phyloP scores from a whole-genome alignment of 345 rosid species.

The Garcia nutans region DNA sequence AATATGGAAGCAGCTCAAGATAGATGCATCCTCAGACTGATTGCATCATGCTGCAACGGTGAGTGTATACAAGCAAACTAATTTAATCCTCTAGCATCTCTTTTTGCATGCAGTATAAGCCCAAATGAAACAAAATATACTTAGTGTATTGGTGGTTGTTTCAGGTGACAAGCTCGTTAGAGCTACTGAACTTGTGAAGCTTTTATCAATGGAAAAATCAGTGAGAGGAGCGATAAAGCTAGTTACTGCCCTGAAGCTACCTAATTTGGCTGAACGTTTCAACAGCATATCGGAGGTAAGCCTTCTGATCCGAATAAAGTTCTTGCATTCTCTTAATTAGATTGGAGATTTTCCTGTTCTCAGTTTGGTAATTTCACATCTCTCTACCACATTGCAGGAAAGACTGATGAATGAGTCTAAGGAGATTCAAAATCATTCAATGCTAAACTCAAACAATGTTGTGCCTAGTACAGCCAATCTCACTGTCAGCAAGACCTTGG shows the following conservation, averaged over 20 bases:
- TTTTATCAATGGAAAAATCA: conserved; percentile 70
- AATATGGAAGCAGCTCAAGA: conserved; percentile 80
- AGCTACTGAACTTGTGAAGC: conserved; percentile 79
- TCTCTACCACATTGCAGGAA: conserved; percentile 48
- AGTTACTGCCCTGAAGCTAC: conserved; percentile 86
- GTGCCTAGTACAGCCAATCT: conserved; percentile 18
- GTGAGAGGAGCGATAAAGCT: conserved; percentile 89
- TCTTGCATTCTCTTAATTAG: neutral
- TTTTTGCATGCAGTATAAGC: neutral
- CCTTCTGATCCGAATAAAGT: neutral
- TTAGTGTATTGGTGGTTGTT: conserved; percentile 13
- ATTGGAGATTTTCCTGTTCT: neutral
- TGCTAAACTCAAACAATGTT: conserved; percentile 15
- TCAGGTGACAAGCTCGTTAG: conserved; percentile 81
- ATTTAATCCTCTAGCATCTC: neutral
- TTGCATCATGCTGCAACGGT: conserved; percentile 92
- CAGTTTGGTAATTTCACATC: conserved; percentile 6
- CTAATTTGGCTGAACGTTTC: conserved; percentile 83
- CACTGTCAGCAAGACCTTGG: conserved; percentile 27
- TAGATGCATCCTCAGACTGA: conserved; percentile 80
- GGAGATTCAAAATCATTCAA: conserved; percentile 23
- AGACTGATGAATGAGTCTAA: conserved; percentile 59
- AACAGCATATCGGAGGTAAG: conserved; percentile 75
- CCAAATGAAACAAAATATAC: neutral
- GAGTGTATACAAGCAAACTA: conserved; percentile 30